Percentiles rank a stretch among this genome's conserved stretches.
These are phyloP conservation scores for Cyclotella choctawhatcheeana DNA, from an alignment of 108 stramenopile genomes.

Conservation along the genomic window DNA sequence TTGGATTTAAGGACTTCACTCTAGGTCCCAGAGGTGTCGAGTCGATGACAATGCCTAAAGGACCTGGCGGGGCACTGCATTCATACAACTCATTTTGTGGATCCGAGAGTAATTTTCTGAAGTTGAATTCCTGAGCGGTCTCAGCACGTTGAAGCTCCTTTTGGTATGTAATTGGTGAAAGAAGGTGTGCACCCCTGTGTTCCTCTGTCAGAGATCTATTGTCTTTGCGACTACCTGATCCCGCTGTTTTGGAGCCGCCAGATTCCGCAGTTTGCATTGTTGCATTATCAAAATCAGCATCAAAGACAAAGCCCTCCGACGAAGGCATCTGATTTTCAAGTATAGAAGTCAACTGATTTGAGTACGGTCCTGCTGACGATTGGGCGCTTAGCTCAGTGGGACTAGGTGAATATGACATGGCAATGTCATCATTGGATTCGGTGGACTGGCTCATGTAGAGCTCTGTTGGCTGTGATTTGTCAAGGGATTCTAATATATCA, in stretches of 20 bases:
- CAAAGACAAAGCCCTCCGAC: not conserved
- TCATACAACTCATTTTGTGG: constrained; percentile 50
- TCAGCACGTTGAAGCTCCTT: constrained; percentile 23
- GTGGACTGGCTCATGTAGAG: not conserved
- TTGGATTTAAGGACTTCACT: constrained; percentile 36
- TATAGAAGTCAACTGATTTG: no score
- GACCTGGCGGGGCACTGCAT: constrained; percentile 41
- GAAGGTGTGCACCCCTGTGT: not conserved
- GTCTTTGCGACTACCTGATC: not conserved
- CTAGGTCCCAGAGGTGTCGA: constrained; percentile 37
- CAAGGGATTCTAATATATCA: constrained; percentile 14
- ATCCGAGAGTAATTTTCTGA: constrained; percentile 32
- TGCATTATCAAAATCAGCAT: constrained; percentile 4
- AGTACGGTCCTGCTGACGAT: not conserved
- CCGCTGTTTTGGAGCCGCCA: not conserved
- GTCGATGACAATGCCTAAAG: constrained; percentile 44
- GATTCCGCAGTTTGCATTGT: not conserved
- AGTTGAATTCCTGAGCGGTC: constrained; percentile 19
- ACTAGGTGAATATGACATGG: constrained; percentile 25
- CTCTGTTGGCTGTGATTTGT: not conserved
- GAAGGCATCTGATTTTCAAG: no score
- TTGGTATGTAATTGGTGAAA: constrained; percentile 24
- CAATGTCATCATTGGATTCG: constrained; percentile 6
- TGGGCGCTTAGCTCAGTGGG: not conserved
- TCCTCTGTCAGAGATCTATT: not conserved